Evolutionary conservation across 1,284 basidiomycete species (phyloP), one percentile per base, ranked within the genome.

Genomic region (Macrocybe sp.): DNA sequence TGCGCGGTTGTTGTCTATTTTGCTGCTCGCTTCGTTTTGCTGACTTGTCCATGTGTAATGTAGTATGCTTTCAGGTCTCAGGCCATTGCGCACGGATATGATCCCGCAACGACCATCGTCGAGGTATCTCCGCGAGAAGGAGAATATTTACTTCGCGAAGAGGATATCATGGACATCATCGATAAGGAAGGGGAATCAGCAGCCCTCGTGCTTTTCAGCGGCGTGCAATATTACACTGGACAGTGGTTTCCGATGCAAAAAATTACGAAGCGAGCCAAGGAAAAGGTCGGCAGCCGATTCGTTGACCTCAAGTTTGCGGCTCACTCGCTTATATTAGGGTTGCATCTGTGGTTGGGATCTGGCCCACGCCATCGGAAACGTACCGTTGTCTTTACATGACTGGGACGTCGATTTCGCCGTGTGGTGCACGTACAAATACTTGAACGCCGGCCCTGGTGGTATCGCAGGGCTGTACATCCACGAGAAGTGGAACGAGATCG

Each of bases 361-460:
- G 32, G 97, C 97, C 3, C 97, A 99, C 67, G 96, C 89, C 1
- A 79, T 89, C 43, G 95, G 95, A 47, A 99, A 99, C 64, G 90
- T 99, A 31, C 88, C 91, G 8, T 69, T 97, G 52, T 75, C 81
- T 45, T 73, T 99, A 53, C 92, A 97, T 65, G 87, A 93, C 53
- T 99, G 97, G 96, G 74, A 81, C 52, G 87, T 93, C 56, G 96
- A 99, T 69, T 98, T 98, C 66, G 96, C 95, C 0, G 92, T 93
- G 12, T 97, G 94, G 93, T 97, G 94, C 67, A 90, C 92, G 30
- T 97, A 97, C 77, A 97, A 97, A 73, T 99, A 98, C 68, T 81
- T 97, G 47, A 98, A 97, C 66, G 87, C 92, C 9, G 93, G 97
- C 1, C 95, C 96, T 4, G 95, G 96, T 10, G 92, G 88, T 9